Evolutionary conservation across 345 rosid species (phyloP), one percentile per base, ranked within the genome.

Genomic region (Sonneratia alba): DNA sequence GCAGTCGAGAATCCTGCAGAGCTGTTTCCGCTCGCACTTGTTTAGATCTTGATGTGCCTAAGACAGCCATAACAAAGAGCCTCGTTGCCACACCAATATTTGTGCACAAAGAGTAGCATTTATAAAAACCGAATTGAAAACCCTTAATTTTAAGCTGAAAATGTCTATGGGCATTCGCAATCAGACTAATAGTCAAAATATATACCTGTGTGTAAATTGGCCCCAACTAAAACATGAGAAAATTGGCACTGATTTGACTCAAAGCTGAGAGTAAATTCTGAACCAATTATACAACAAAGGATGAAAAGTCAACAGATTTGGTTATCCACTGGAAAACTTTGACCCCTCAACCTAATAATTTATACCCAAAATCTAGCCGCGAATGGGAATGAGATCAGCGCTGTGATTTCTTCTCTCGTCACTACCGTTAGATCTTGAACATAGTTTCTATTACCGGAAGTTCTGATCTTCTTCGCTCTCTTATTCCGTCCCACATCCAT

Each of bases 1-100:
- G 91, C 99, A 95, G 88, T 95, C 88, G 27, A 95, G 82, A 21
- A 86, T 79, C 75, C 97, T 80, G 56, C 99, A 95, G 57, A 90
- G 55, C 70, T 91, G 85, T 76, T 95, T 95, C 65, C 99, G 80
- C 73, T 95, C 97, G 40, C 87, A 81, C 87, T 92, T 95, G 85
- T 73, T 91, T 57, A 95, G 80, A 70, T 85, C 87, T 38, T 87
- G 86, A 78, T 95, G 99, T 73, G 93, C 85, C 99, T 91, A 75
- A 9, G 76, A 24, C 34, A 22, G 6, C 22, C 11, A 57, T 7
- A 24, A 57, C 6, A 8, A 57, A 8, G 13, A 2, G 51, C 9
- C 51, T 13, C 51, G 45, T 42, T 5, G 15, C 14, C 0, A 47
- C 51, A 47, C 14, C 51, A 47, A 27, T 27, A 27, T 27, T 27